Conservation (phyloP, 495 filamentous ascomycete species). For the Aspergillus conjunctus region DNA sequence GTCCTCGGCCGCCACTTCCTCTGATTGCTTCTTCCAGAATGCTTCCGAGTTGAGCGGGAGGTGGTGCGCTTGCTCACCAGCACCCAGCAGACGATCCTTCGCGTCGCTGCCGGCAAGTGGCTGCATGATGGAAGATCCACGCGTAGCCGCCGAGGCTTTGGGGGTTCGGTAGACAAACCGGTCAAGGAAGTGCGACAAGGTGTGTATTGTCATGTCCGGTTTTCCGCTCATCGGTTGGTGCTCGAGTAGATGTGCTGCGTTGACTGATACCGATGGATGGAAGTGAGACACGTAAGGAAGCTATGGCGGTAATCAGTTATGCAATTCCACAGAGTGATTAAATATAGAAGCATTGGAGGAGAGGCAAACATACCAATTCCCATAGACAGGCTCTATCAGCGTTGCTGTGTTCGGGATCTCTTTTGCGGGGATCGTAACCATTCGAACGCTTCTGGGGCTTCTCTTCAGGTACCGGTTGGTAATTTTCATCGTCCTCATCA, state of each 20-base stretch:
- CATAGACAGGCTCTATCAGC: slow-evolving; percentile 89
- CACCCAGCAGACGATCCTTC: slow-evolving; percentile 65
- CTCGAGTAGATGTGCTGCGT: slow-evolving; percentile 67
- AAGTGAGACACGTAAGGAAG: slow-evolving; percentile 79
- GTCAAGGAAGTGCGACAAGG: slow-evolving; percentile 91
- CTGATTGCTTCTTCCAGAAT: slow-evolving; percentile 89
- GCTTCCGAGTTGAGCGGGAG: slow-evolving; percentile 76
- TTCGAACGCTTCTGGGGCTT: slow-evolving; percentile 34
- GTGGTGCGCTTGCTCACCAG: slow-evolving; percentile 46
- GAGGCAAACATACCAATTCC: slow-evolving; percentile 67
- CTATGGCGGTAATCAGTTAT: slow-evolving; percentile 31
- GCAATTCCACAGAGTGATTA: background rate
- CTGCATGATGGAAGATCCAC: slow-evolving; percentile 93
- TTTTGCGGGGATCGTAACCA: slow-evolving; percentile 82
- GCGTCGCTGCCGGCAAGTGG: slow-evolving; percentile 71
- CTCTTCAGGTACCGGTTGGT: slow-evolving; percentile 24
- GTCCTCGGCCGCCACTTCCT: slow-evolving; percentile 85
- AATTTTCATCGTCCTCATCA: slow-evolving; percentile 53
- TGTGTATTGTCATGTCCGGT: slow-evolving; percentile 84
- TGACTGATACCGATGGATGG: slow-evolving; percentile 93
- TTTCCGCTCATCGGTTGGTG: slow-evolving; percentile 73
- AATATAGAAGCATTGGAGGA: background rate
- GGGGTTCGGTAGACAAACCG: slow-evolving; percentile 94
- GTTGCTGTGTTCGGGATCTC: slow-evolving; percentile 87
- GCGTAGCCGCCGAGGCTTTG: slow-evolving; percentile 62